Evolutionary conservation across 371 early-diverging fungal genomes (phyloP).

Genomic region (Mortierella sp.): DNA sequence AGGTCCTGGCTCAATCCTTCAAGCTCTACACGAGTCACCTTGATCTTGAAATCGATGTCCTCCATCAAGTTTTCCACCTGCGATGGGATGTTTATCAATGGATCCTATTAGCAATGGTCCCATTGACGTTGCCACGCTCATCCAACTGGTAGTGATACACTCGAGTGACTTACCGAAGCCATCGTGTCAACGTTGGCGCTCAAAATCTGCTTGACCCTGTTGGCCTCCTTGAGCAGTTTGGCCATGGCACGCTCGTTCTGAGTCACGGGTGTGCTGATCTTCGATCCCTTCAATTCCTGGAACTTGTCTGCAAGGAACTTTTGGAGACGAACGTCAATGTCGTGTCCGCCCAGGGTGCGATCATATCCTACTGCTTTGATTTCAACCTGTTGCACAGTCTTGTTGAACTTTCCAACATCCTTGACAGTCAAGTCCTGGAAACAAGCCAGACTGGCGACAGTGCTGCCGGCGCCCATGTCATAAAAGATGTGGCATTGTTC

Average conservation of each 20-base stretch:
- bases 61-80: conserved; percentile 89
- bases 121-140: too few species aligned
- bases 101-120: too few species aligned
- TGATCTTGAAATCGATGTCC: conserved; percentile 84
- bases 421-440: conserved; percentile 75
- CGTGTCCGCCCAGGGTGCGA: conserved; percentile 87
- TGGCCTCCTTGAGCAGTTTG: conserved; percentile 90
- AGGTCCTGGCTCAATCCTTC: conserved; percentile 77
- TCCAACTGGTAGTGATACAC: too few species aligned
- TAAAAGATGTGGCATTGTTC: conserved; percentile 90
- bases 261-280: conserved; percentile 47
- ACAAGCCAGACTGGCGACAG: conserved; percentile 86
- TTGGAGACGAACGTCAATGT: conserved; percentile 85
- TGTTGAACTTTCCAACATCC: conserved; percentile 66
- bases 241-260: conserved; percentile 82
- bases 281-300: conserved; percentile 60
- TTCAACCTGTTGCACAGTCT: conserved; percentile 75
- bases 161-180: conserved; percentile 83
- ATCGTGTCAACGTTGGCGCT: conserved; percentile 91
- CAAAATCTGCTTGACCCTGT: conserved; percentile 93
- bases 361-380: conserved; percentile 88
- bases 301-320: conserved; percentile 80
- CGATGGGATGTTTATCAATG: too few species aligned
- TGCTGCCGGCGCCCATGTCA: conserved; percentile 97
- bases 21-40: conserved; percentile 82